phyloP scores from a whole-genome alignment of 129 eudicot genomes.

The Kitagawia praeruptora region DNA sequence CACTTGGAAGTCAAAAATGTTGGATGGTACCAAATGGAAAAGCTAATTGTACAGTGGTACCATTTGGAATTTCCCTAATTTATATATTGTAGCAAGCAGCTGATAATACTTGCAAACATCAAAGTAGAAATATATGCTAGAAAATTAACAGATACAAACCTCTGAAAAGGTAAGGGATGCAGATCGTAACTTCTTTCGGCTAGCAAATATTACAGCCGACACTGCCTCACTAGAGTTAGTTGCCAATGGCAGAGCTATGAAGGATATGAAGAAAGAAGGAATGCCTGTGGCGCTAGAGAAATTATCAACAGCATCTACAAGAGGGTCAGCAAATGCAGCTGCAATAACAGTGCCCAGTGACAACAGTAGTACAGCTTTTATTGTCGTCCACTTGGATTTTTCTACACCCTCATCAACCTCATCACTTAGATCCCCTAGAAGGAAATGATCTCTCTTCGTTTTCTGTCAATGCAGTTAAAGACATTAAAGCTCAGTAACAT shows the following conservation, averaged over 20 bases:
- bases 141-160: conserved; percentile 33
- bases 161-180: conserved; percentile 96
- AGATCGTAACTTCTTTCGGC: conserved; percentile 67
- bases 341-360: conserved; percentile 73
- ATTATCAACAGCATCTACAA: conserved; percentile 75
- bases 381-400: conserved; percentile 39
- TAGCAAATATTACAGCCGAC: conserved; percentile 84
- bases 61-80: no score
- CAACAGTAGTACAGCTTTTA: conserved; percentile 57
- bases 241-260: conserved; percentile 77
- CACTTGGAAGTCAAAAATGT: no score
- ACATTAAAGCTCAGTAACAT: background rate
- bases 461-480: conserved; percentile 23
- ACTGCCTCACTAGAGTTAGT: conserved; percentile 97
- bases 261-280: conserved; percentile 90
- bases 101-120: background rate
- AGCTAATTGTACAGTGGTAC: no score
- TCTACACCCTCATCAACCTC: conserved; percentile 39
- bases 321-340: conserved; percentile 89
- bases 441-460: conserved; percentile 36
- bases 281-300: conserved; percentile 86
- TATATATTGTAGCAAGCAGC: background rate
- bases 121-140: background rate
- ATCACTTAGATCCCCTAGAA: conserved; percentile 32
- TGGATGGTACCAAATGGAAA: no score